Conservation (phyloP, 2,329 filamentous ascomycete genomes). For the Scleromitrula shiraiana region DNA sequence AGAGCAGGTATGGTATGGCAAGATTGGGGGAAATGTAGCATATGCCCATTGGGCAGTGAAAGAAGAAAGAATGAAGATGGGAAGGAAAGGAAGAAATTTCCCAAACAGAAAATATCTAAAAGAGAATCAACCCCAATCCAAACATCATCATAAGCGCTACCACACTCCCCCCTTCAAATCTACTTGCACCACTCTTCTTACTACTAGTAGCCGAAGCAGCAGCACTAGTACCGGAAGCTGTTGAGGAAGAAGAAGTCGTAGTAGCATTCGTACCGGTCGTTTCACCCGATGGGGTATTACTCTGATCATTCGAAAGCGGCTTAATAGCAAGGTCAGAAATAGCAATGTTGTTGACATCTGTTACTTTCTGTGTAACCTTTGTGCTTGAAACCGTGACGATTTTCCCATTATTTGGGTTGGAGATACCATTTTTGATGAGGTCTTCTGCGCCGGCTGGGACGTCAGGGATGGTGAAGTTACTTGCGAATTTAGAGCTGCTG, state of each 20-base stretch:
- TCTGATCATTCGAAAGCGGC: slow-evolving; percentile 40
- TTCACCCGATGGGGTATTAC: slow-evolving; percentile 41
- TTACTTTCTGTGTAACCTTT: slow-evolving; percentile 49
- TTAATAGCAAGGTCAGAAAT: slow-evolving; percentile 57
- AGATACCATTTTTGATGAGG: slow-evolving; percentile 71
- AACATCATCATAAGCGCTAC: slow-evolving; percentile 4
- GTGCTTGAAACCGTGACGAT: slow-evolving; percentile 51
- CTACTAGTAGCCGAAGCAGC: background rate
- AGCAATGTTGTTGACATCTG: slow-evolving; percentile 43
- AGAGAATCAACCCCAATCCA: background rate
- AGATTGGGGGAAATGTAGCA: too few relatives aligned
- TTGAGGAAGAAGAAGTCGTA: slow-evolving; percentile 7
- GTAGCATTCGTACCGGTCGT: slow-evolving; percentile 2
- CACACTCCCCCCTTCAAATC: slow-evolving; percentile 4
- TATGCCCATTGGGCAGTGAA: too few relatives aligned
- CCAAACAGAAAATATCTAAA: too few relatives aligned
- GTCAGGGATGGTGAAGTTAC: slow-evolving; percentile 68
- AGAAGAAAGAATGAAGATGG: too few relatives aligned
- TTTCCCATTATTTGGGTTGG: slow-evolving; percentile 54
- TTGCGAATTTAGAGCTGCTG: slow-evolving; percentile 57
- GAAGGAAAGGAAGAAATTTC: too few relatives aligned
- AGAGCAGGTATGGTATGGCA: too few relatives aligned
- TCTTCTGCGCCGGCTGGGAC: slow-evolving; percentile 59
- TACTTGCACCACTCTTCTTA: slow-evolving; percentile 3
- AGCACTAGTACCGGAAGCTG: slow-evolving; percentile 30